These are phyloP conservation scores for Yarrowia sp. DNA, from an alignment of 805 yeast species.

Conservation along the genomic window DNA sequence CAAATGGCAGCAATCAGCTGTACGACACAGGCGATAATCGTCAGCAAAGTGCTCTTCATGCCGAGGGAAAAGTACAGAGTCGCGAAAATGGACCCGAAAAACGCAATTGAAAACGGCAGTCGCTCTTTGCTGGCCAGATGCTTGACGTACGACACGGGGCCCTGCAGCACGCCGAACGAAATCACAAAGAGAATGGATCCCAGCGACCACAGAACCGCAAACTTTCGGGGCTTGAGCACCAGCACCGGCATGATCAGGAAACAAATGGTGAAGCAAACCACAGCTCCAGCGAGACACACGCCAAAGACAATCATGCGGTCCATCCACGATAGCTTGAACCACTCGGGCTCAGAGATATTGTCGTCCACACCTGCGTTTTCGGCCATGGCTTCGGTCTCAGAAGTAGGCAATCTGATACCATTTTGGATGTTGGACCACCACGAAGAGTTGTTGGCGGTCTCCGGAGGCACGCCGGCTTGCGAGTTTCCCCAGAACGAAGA, in stretches of 20 bases:
- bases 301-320: slow-evolving; percentile 82
- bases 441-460: slow-evolving; percentile 33
- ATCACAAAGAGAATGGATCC: slow-evolving; percentile 87
- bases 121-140: slow-evolving; percentile 81
- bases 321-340: slow-evolving; percentile 63
- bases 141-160: slow-evolving; percentile 78
- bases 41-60: slow-evolving; percentile 72
- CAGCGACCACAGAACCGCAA: slow-evolving; percentile 84
- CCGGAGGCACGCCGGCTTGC: slow-evolving; percentile 21
- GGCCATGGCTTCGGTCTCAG: slow-evolving; percentile 45
- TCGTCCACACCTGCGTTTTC: slow-evolving; percentile 42
- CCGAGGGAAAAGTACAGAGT: slow-evolving; percentile 82
- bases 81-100: slow-evolving; percentile 76
- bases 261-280: slow-evolving; percentile 82
- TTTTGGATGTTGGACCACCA: slow-evolving; percentile 35
- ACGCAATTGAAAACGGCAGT: slow-evolving; percentile 78
- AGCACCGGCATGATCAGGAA: slow-evolving; percentile 86
- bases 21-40: slow-evolving; percentile 73
- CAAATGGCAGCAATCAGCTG: slow-evolving; percentile 89
- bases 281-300: slow-evolving; percentile 75
- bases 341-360: slow-evolving; percentile 48
- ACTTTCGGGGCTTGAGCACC: slow-evolving; percentile 88
- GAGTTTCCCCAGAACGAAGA: slow-evolving; percentile 38
- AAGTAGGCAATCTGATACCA: slow-evolving; percentile 26
- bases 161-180: slow-evolving; percentile 91